Base-by-base conservation (phyloP, 2,329 filamentous ascomycete species). In the Monilinia fructicola region DNA sequence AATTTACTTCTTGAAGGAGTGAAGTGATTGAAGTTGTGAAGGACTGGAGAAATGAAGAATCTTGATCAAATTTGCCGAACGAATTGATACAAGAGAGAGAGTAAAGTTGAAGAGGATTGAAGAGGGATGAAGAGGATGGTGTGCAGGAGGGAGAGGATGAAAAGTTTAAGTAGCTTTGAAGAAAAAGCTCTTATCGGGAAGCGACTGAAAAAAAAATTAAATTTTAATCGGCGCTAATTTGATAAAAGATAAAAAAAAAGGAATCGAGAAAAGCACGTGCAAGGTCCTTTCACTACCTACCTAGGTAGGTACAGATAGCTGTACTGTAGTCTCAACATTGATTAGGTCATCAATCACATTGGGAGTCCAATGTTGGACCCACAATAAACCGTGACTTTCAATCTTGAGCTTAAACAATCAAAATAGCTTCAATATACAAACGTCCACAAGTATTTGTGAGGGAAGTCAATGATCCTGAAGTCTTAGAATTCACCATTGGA, bases 111-210 rank as follows among this genome's bases (percentile, higher is more conserved):
- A 62, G 44, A 59, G 56, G 53, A 52, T 58, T 44, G 62, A 66
- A 55, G 64, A 69, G 66, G 56, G 46, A 64, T 42, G 40, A 65
- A 48, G 55, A 35, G 65, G 55, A 68, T 61, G 64, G 67, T 54
- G 67, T 64, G 67, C 66, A 65, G 59, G 62, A 53, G 65, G 44
- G 67, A 68, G 59, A 60, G 62, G 66, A 60, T 58, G 70, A 69
- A 71, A 69, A 64, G 42, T 52, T 67, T 53, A 69, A 69, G 42
- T 46, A 56, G 42, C 11, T 31, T 46, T 31, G 54, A 14, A 14
- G 23, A 67, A 65, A 67, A 69, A 73, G 68, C 68, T 74, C 72
- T 75, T 75, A 74, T 74, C 73, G 38, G 4, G 38, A 40, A 40
- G 38, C 38, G 38, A 40, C 38, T 14, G 38, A 40, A 40, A 40